These are phyloP conservation scores for Botryosphaeria dothidea DNA, from an alignment of 2,329 filamentous ascomycete species.

Conservation along the genomic window DNA sequence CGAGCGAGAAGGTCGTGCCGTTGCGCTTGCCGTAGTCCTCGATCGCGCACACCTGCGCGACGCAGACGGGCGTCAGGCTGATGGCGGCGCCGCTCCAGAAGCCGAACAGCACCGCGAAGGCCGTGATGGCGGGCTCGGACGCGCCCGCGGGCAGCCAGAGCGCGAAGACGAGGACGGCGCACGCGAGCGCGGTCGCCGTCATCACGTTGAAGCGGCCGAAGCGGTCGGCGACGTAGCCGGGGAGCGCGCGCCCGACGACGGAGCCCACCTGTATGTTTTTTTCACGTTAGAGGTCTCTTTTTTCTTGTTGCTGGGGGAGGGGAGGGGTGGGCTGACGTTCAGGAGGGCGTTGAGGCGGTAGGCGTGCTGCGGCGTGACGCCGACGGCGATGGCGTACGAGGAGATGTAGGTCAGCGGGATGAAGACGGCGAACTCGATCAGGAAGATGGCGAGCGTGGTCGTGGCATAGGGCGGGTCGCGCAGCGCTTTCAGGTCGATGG, in stretches of 20 bases:
- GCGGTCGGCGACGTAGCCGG: slow-evolving; percentile 39
- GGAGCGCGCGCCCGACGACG: slow-evolving; percentile 26
- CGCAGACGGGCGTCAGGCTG: slow-evolving; percentile 46
- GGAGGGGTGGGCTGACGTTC: too few species aligned
- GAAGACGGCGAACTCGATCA: slow-evolving; percentile 5
- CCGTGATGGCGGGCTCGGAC: slow-evolving; percentile 34
- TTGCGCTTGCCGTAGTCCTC: slow-evolving; percentile 53
- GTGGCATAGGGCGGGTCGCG: not conserved
- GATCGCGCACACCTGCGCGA: slow-evolving; percentile 49
- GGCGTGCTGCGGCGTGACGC: not conserved
- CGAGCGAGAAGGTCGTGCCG: slow-evolving; percentile 56
- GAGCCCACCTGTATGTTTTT: too few species aligned
- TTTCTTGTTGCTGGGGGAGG: too few species aligned
- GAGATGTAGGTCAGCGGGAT: slow-evolving; percentile 6
- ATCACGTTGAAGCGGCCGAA: slow-evolving; percentile 45
- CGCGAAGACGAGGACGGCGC: slow-evolving; percentile 37
- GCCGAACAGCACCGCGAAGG: slow-evolving; percentile 46
- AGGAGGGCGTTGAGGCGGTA: slow-evolving; percentile 1
- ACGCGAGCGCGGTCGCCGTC: slow-evolving; percentile 36
- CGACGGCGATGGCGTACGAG: not conserved
- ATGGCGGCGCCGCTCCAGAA: slow-evolving; percentile 51
- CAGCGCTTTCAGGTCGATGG: not conserved
- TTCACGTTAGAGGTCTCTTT: too few species aligned
- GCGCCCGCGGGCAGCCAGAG: slow-evolving; percentile 30
- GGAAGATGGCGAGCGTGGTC: slow-evolving; percentile 4